These are phyloP conservation scores for Mycosarcoma mackinlayi DNA, from an alignment of 1,284 basidiomycete genomes.

Conservation along the genomic window DNA sequence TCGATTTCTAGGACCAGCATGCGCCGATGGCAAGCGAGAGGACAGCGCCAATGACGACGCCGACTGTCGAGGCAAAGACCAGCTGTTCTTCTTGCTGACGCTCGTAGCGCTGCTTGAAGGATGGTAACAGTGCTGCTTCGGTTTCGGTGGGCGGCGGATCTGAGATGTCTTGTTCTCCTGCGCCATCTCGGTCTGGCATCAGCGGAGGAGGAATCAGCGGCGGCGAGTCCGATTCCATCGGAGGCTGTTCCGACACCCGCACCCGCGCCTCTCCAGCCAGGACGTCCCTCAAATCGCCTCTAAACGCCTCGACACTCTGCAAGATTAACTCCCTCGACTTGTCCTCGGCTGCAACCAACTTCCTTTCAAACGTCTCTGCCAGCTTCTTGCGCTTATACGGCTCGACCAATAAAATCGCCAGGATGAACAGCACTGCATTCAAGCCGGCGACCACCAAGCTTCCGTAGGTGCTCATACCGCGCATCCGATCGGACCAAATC, in stretches of 20 bases:
- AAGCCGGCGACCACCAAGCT: conserved; percentile 57
- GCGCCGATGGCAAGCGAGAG: conserved; percentile 39
- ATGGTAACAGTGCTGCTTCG: neutral
- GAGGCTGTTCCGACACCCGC: too few relatives aligned
- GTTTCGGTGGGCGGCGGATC: neutral
- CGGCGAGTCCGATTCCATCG: neutral
- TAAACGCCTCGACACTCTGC: conserved; percentile 39
- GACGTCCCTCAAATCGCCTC: neutral
- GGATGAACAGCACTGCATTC: conserved; percentile 63
- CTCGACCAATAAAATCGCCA: conserved; percentile 65
- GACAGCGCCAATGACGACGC: conserved; percentile 40
- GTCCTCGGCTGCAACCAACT: conserved; percentile 56
- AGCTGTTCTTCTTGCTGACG: conserved; percentile 26
- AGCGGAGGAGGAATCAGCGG: conserved; percentile 1
- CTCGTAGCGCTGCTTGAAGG: neutral
- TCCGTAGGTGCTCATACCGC: conserved; percentile 59
- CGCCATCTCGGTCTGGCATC: too few relatives aligned
- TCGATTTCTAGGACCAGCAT: conserved; percentile 29
- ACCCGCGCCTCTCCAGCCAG: too few relatives aligned
- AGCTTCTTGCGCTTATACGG: conserved; percentile 66
- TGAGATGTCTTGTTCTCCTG: neutral
- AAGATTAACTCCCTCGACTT: conserved; percentile 39
- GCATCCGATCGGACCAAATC: conserved; percentile 63
- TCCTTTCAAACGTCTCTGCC: conserved; percentile 62
- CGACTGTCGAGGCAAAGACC: conserved; percentile 41